Conservation (phyloP, 371 early-diverging fungal genomes). For the Saksenaea oblongispora region DNA sequence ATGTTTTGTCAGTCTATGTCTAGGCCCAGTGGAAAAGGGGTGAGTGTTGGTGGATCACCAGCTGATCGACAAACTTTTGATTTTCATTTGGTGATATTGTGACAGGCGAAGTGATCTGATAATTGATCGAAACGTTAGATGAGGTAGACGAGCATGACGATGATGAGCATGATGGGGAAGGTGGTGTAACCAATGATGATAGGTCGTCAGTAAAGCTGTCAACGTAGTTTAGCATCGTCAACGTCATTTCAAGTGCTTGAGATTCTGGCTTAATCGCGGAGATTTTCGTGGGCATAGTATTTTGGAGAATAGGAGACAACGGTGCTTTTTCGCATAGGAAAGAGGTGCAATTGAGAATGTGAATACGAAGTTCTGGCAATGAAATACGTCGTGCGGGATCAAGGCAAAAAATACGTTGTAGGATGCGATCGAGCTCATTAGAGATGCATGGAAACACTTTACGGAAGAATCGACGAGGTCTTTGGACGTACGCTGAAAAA, state of each 20-base stretch:
- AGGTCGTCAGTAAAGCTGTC: background rate
- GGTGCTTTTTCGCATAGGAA: constrained; percentile 36
- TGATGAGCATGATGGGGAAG: constrained; percentile 1
- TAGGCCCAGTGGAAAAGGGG: background rate
- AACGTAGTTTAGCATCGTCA: background rate
- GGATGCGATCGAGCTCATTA: constrained; percentile 67
- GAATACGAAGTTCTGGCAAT: constrained; percentile 62
- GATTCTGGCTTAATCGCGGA: background rate
- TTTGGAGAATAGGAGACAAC: background rate
- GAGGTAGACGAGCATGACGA: constrained; percentile 10
- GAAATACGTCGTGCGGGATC: constrained; percentile 72
- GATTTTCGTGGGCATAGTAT: background rate
- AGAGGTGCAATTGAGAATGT: constrained; percentile 53
- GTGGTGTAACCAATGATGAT: background rate
- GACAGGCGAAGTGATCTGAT: background rate
- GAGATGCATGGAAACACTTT: constrained; percentile 78
- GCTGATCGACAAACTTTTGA: background rate
- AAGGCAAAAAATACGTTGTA: constrained; percentile 73
- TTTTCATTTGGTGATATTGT: background rate
- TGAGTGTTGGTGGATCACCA: background rate
- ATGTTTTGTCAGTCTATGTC: no score
- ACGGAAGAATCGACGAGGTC: constrained; percentile 61
- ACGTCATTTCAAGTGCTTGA: background rate
- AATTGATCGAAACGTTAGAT: constrained; percentile 3
- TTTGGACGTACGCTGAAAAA: constrained; percentile 65